Evolutionary conservation across 352 stramenopile species (phyloP), one percentile per base, ranked within the genome.

Genomic region (Blastocystis sp.): DNA sequence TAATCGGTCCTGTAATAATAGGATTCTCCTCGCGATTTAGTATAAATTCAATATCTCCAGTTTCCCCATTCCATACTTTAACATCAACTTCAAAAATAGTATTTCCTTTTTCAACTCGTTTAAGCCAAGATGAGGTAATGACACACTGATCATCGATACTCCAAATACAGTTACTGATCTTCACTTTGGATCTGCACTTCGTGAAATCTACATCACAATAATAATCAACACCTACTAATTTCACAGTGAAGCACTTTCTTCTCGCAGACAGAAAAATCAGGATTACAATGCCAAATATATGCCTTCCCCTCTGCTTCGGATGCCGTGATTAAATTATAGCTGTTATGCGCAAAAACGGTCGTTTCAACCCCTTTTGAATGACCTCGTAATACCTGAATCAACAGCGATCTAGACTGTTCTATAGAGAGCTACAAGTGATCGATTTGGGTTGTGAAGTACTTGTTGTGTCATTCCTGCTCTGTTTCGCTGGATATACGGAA

Each of bases 71-170:
- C 73, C 73, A 85, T 37, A 85, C 3, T 24, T 85, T 85, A 16
- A 85, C 53, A 66, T 85, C 73, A 24, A 85, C 73, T 43, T 85
- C 73, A 45, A 85, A 85, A 20, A 65, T 18, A 9, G 73, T 20
- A 8, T 34, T 30, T 50, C 53, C 53, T 34, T 85, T 85, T 26
- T 85, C 73, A 24, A 85, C 30, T 8, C 73, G 73, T 26, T 85
- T 85, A 24, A 85, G 50, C 73, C 73, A 85, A 34, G 73, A 85
- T 26, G 73, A 85, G 0, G 73, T 53, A 47, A 85, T 68, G 50
- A 85, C 55, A 11, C 34, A 18, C 24, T 59, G 6, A 43, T 85
- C 73, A 45, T 85, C 54, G 39, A 54, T 13, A 20, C 43, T 41
- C 73, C 73, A 85, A 13, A 85, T 16, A 45, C 73, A 85, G 50